A percentile compares a stretch with the other conserved stretches of the same genome.
These are phyloP conservation scores for Botrytis cinerea DNA, from an alignment of 2,329 filamentous ascomycete genomes.

Conservation along the genomic window DNA sequence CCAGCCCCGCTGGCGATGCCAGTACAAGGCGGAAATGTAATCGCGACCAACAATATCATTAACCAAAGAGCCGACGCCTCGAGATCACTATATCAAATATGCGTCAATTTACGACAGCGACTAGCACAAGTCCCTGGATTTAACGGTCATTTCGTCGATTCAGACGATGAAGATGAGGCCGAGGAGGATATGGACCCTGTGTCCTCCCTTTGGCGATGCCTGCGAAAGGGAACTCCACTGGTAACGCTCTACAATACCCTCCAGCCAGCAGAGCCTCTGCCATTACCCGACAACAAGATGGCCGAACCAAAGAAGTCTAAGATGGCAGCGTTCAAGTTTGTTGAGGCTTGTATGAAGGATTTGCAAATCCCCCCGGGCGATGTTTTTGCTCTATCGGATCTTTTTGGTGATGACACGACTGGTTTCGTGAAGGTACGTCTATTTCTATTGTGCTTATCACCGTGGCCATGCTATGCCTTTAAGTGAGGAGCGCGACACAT, in stretches of 20 bases:
- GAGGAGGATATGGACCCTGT: slow-evolving; percentile 76
- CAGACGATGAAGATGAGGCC: slow-evolving; percentile 67
- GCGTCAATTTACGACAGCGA: slow-evolving; percentile 78
- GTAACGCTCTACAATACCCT: slow-evolving; percentile 87
- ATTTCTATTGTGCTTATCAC: background rate
- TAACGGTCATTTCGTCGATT: slow-evolving; percentile 69
- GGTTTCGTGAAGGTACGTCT: slow-evolving; percentile 84
- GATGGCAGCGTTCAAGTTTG: slow-evolving; percentile 86
- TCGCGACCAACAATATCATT: slow-evolving; percentile 90
- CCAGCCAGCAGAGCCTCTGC: slow-evolving; percentile 61
- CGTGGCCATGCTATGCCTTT: background rate
- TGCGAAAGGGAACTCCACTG: slow-evolving; percentile 81
- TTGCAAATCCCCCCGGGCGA: slow-evolving; percentile 77
- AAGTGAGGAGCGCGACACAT: background rate
- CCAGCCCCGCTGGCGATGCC: slow-evolving; percentile 41
- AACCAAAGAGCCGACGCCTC: slow-evolving; percentile 94
- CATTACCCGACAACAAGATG: slow-evolving; percentile 66
- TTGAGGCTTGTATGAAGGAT: slow-evolving; percentile 81
- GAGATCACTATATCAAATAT: slow-evolving; percentile 92
- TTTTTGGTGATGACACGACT: slow-evolving; percentile 92
- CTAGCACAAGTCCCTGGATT: slow-evolving; percentile 84
- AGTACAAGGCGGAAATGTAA: slow-evolving; percentile 60
- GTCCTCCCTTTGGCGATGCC: slow-evolving; percentile 84
- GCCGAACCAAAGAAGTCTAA: slow-evolving; percentile 78
- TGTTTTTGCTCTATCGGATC: slow-evolving; percentile 87